Percentiles rank a stretch among this genome's conserved stretches.
These are phyloP conservation scores for Neurospora sp. DNA, from an alignment of 495 filamentous ascomycete species.

Conservation along the genomic window DNA sequence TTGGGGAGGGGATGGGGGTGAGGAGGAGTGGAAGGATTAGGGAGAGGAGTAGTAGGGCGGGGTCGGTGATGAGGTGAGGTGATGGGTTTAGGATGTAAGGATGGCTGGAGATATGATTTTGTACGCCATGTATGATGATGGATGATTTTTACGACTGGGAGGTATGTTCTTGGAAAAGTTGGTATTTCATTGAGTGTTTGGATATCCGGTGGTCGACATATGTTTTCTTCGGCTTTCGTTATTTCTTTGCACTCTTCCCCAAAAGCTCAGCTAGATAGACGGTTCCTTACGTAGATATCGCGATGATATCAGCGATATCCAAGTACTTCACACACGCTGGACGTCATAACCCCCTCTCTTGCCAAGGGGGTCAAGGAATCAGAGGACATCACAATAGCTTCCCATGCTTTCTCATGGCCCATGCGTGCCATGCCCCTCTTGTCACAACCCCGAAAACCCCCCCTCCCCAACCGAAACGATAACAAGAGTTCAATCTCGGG, in stretches of 20 bases:
- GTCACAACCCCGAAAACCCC: not conserved
- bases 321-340: not conserved
- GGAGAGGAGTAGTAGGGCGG: not conserved
- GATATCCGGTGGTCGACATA: not conserved
- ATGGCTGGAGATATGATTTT: not conserved
- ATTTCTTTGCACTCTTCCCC: not conserved
- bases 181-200: not conserved
- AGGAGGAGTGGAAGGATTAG: not conserved
- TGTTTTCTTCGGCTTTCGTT: not conserved
- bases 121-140: not conserved
- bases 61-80: not conserved
- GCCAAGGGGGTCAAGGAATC: no score
- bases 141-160: not conserved
- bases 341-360: not conserved
- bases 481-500: not conserved
- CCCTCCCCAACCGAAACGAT: not conserved
- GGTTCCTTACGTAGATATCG: not conserved
- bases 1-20: not conserved
- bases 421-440: not conserved
- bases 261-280: not conserved
- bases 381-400: not conserved
- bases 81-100: not conserved
- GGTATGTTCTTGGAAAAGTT: not conserved
- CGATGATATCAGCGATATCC: not conserved
- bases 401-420: not conserved